Evolutionary conservation across 352 stramenopile species (phyloP).

Genomic region (Globisporangium barbulae): DNA sequence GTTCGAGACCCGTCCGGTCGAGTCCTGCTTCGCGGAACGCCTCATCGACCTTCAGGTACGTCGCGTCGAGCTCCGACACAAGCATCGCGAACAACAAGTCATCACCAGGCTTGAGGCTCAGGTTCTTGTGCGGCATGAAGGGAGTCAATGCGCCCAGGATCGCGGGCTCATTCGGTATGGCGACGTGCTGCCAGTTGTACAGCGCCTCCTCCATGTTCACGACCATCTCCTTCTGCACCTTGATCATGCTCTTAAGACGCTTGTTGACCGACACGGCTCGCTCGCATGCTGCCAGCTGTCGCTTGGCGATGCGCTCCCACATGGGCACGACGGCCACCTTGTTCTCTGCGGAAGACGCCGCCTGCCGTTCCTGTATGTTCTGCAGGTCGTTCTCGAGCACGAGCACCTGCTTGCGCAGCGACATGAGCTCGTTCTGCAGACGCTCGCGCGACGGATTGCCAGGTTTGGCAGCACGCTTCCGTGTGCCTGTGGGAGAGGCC

Average conservation of each 20-base stretch:
- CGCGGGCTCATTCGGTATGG: neutral
- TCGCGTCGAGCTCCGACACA: constrained; percentile 12
- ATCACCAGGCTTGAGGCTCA: constrained; percentile 11
- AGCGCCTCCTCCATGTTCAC: constrained; percentile 11
- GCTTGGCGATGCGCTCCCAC: constrained; percentile 17
- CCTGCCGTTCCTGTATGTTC: neutral
- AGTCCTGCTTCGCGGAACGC: constrained; percentile 3
- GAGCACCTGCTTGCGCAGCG: constrained; percentile 20
- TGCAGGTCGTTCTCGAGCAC: constrained; percentile 23
- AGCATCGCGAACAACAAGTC: constrained; percentile 16
- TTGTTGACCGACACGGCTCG: constrained; percentile 9
- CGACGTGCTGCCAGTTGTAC: constrained; percentile 6
- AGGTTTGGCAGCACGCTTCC: constrained; percentile 4
- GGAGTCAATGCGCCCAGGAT: neutral
- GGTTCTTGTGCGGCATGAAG: neutral
- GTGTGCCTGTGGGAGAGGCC: neutral
- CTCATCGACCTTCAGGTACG: constrained; percentile 5
- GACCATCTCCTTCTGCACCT: constrained; percentile 8
- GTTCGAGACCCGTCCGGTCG: neutral
- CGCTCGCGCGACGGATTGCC: constrained; percentile 24
- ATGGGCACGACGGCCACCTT: neutral
- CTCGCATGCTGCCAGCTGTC: neutral
- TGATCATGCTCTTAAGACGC: constrained; percentile 10
- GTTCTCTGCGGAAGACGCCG: neutral
- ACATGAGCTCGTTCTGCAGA: constrained; percentile 20